These are phyloP conservation scores for Candida neerlandica DNA, from an alignment of 1,139 yeast species.

Conservation along the genomic window DNA sequence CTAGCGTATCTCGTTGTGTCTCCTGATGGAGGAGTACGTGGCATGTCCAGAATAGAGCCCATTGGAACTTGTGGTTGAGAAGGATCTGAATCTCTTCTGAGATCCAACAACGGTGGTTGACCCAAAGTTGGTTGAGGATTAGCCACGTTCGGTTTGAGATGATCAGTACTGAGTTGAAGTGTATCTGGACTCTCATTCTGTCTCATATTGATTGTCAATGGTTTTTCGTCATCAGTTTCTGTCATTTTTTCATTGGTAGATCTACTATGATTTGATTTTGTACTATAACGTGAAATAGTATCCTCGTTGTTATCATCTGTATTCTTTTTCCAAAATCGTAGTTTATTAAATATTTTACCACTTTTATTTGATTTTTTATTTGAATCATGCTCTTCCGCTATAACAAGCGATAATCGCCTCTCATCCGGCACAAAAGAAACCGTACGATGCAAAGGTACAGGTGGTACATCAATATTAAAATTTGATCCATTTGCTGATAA, in stretches of 20 bases:
- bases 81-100: slow-evolving; percentile 2
- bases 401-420: slow-evolving; percentile 19
- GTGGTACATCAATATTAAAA: neutral
- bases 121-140: neutral
- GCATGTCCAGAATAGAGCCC: slow-evolving; percentile 2
- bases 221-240: slow-evolving; percentile 9
- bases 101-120: neutral
- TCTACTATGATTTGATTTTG: slow-evolving; percentile 11
- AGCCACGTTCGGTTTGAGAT: neutral
- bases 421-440: slow-evolving; percentile 42
- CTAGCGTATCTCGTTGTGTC: slow-evolving; percentile 19
- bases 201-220: slow-evolving; percentile 7
- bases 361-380: slow-evolving; percentile 23
- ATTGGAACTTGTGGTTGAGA: neutral
- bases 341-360: slow-evolving; percentile 33
- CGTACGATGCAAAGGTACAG: slow-evolving; percentile 20
- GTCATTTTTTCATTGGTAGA: slow-evolving; percentile 6
- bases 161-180: neutral
- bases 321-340: slow-evolving; percentile 47
- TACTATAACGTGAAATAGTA: slow-evolving; percentile 12
- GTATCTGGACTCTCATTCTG: slow-evolving; percentile 9
- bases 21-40: slow-evolving; percentile 16
- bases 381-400: slow-evolving; percentile 16
- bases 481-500: slow-evolving; percentile 11
- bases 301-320: slow-evolving; percentile 16